Evolutionary conservation across 345 rosid genomes (phyloP), one percentile per base, ranked within the genome.

Genomic region (Clausena lansium): DNA sequence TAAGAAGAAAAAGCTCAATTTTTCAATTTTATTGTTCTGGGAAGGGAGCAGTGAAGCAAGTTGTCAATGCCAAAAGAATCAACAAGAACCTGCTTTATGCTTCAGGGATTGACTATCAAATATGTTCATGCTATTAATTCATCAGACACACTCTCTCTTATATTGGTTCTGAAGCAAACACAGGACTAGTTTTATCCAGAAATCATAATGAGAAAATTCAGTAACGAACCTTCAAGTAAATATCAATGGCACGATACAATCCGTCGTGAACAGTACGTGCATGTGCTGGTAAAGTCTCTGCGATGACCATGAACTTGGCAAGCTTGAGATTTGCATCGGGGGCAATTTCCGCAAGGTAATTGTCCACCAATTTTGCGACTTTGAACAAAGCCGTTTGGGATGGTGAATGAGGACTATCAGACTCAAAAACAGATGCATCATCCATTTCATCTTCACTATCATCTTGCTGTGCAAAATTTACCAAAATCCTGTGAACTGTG

Each of bases 251-350:
- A 22, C 99, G 90, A 75, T 95, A 95, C 47, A 95, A 67, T 14
- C 97, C 99, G 66, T 95, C 99, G 33, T 95, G 97, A 79, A 91
- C 74, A 0, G 96, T 92, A 4, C 97, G 98, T 5, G 99, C 99
- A 86, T 95, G 98, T 52, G 73, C 77, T 14, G 98, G 98, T 78
- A 93, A 89, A 75, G 97, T 82, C 85, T 95, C 99, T 1, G 94
- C 97, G 67, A 95, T 87, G 80, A 88, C 91, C 87, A 93, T 83
- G 86, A 95, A 92, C 86, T 95, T 95, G 74, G 89, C 24, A 67
- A 95, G 94, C 80, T 95, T 94, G 80, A 95, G 98, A 77, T 95
- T 93, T 71, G 93, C 91, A 83, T 95, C 99, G 0, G 99, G 95
- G 58, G 98, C 98, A 6, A 95, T 93, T 87, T 95, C 99, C 4